Evolutionary conservation across 2,329 filamentous ascomycete genomes (phyloP), one percentile per base, ranked within the genome.

Genomic region (Diplocarpon mali): DNA sequence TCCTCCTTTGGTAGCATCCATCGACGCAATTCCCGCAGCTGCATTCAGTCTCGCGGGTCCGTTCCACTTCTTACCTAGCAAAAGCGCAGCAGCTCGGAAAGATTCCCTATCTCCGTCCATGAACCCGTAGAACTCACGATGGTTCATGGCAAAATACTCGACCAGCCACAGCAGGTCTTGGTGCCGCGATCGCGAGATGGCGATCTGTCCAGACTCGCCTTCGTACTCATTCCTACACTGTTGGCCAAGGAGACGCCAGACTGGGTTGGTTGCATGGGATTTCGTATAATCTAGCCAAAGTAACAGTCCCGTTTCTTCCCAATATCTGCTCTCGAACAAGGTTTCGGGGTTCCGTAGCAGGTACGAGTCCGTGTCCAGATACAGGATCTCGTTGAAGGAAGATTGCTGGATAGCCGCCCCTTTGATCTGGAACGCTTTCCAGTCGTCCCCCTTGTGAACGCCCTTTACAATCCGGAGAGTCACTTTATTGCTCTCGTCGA

Each of bases 401-500:
- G 51, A 52, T 44, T 53, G 49, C 35, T 52, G 47, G 11, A 53
- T 50, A 3, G 51, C 51, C 13, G 51, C 49, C 13, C 42, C 50
- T 40, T 53, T 53, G 29, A 53, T 50, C 2, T 53, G 45, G 27
- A 53, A 53, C 16, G 41, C 45, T 50, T 52, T 53, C 51, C 49
- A 53, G 4, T 43, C 47, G 16, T 46, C 35, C 8, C 49, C 51
- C 47, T 53, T 53, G 10, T 38, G 24, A 13, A 53, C 27, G 6
- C 43, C 35, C 28, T 50, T 42, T 1, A 52, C 51, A n/a, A 48
- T 17, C 10, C 45, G 44, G 8, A 46, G 29, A 2, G 44, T 48
- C n/a, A 53, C 47, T 17, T 40, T 40, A 14, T 9, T 14, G 30
- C n/a, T 3, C 4, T 32, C 30, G 4, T 9, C 30, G 11, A 3